Conservation (phyloP, 2,329 filamentous ascomycete genomes). For the Knoxdaviesia capensis region DNA sequence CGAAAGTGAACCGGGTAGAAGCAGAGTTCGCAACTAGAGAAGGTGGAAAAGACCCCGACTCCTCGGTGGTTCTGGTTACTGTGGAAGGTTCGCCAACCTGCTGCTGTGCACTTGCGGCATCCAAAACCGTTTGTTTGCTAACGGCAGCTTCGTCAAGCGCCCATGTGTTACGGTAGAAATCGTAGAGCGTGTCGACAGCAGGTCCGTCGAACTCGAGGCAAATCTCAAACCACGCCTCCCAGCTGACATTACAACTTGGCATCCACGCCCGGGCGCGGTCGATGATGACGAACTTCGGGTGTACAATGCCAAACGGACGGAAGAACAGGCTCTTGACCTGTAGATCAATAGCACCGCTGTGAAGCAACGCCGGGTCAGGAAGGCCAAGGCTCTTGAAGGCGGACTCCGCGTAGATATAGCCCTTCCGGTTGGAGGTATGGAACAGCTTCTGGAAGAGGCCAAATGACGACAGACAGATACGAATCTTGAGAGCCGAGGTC, state of each 20-base stretch:
- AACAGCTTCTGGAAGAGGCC: conserved; percentile 56
- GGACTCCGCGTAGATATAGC: conserved; percentile 37
- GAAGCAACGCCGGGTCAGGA: conserved; percentile 28
- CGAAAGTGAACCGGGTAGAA: conserved; percentile 41
- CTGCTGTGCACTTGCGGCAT: too few relatives aligned
- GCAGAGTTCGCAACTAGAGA: conserved; percentile 18
- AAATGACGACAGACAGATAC: conserved; percentile 57
- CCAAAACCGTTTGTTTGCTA: too few relatives aligned
- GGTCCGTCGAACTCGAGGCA: conserved; percentile 46
- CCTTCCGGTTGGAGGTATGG: conserved; percentile 42
- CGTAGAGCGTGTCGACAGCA: conserved; percentile 37
- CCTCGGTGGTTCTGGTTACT: too few relatives aligned
- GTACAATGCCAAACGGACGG: conserved; percentile 67
- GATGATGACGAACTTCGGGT: conserved; percentile 63
- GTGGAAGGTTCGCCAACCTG: too few relatives aligned
- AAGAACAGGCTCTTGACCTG: conserved; percentile 62
- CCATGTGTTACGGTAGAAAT: conserved; percentile 56
- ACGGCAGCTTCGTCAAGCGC: conserved; percentile 6
- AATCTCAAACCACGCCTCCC: conserved; percentile 75
- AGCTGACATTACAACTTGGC: conserved; percentile 69
- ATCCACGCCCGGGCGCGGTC: conserved; percentile 47
- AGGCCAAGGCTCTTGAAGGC: conserved; percentile 47
- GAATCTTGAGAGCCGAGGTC: conserved; percentile 18
- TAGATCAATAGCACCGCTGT: conserved; percentile 42
- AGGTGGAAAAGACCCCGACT: too few relatives aligned